These are phyloP conservation scores for Aureobasidium sp. DNA, from an alignment of 2,329 filamentous ascomycete genomes.

Conservation along the genomic window DNA sequence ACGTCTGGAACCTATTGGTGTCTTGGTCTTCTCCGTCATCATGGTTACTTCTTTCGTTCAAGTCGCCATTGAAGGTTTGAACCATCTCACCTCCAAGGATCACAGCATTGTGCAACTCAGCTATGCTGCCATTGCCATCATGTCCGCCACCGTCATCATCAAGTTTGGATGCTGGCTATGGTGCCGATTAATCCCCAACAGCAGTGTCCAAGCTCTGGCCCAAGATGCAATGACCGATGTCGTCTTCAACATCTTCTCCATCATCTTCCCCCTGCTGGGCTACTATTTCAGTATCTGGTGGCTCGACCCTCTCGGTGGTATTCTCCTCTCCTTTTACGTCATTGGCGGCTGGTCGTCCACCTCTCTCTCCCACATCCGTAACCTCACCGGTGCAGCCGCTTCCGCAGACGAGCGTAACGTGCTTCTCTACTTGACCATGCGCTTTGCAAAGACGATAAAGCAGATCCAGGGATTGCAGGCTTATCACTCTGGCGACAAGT, in stretches of 20 bases:
- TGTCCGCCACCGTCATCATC: conserved; percentile 73
- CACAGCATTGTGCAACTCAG: conserved; percentile 67
- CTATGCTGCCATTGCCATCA: conserved; percentile 66
- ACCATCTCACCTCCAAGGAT: conserved; percentile 54
- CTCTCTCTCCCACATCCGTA: conserved; percentile 69
- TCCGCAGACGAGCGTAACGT: conserved; percentile 77
- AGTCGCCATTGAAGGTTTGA: conserved; percentile 63
- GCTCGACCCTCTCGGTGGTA: conserved; percentile 72
- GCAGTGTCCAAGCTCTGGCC: conserved; percentile 72
- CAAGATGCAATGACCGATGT: conserved; percentile 67
- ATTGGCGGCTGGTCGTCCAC: conserved; percentile 73
- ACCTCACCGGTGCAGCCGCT: conserved; percentile 71
- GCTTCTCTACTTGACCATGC: conserved; percentile 84
- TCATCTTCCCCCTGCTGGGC: conserved; percentile 76
- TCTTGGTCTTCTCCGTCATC: conserved; percentile 74
- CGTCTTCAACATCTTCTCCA: conserved; percentile 84
- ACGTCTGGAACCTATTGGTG: conserved; percentile 69
- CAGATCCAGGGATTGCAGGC: conserved; percentile 80
- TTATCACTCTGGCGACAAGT: conserved; percentile 78
- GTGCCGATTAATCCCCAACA: conserved; percentile 81
- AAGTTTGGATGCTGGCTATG: conserved; percentile 80
- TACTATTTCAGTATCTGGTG: conserved; percentile 75
- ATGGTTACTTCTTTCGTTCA: conserved; percentile 83
- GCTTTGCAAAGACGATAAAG: conserved; percentile 80
- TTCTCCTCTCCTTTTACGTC: conserved; percentile 70